Evolutionary conservation across 2,329 filamentous ascomycete genomes (phyloP).

Genomic region (Pseudogymnoascus destructans): DNA sequence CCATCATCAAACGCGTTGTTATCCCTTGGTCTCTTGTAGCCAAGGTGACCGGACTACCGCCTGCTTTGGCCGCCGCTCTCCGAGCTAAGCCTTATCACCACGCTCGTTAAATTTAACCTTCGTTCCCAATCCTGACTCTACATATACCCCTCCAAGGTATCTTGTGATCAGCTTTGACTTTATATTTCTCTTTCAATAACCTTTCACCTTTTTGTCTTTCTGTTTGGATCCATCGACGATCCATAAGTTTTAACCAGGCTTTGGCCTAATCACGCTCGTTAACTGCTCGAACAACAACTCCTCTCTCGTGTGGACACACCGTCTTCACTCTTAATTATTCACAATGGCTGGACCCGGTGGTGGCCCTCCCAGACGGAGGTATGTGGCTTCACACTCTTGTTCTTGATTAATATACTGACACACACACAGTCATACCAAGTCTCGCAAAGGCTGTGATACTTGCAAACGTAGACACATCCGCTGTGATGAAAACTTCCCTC

Average conservation of each 20-base stretch:
- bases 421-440: conserved; percentile 78
- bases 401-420: conserved; percentile 15
- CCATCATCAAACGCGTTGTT: neutral
- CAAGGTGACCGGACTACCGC: neutral
- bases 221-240: neutral
- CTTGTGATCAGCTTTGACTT: neutral
- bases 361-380: conserved; percentile 70
- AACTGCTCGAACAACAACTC: conserved; percentile 28
- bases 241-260: conserved; percentile 6
- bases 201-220: neutral
- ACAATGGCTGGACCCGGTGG: conserved; percentile 87
- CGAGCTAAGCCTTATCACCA: conserved; percentile 8
- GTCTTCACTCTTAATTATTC: conserved; percentile 20
- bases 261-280: conserved; percentile 13
- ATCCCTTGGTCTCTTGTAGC: neutral
- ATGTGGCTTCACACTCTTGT: conserved; percentile 21
- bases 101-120: conserved; percentile 6
- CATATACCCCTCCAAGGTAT: neutral
- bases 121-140: neutral
- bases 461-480: conserved; percentile 96
- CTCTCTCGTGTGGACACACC: conserved; percentile 21
- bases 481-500: conserved; percentile 94
- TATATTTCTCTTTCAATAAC: conserved; percentile 1
- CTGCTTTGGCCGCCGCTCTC: neutral
- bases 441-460: conserved; percentile 92